Conservation (phyloP, 176 grass and related monocot species). For the Cocos nucifera region DNA sequence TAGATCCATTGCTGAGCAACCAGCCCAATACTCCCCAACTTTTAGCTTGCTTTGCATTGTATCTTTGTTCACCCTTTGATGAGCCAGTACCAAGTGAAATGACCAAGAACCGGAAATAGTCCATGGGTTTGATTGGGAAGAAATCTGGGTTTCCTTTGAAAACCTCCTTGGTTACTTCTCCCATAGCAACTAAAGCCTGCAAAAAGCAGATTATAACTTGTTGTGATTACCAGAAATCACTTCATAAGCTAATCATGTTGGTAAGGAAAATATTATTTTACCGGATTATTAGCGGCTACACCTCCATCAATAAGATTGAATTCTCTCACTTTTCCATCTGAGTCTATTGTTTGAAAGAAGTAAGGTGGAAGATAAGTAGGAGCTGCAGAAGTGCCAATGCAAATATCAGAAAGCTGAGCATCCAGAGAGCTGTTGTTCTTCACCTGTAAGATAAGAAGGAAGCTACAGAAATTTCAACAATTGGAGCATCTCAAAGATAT, state of each 20-base stretch:
- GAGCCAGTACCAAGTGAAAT: conserved; percentile 12
- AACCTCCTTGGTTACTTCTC: conserved; percentile 11
- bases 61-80: conserved; percentile 5
- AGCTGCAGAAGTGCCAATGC: conserved; percentile 7
- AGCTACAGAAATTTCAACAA: no score
- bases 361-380: conserved; percentile 1
- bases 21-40: conserved; percentile 8
- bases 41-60: not conserved
- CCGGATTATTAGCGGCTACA: conserved; percentile 18
- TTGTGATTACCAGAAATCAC: no score
- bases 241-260: no score
- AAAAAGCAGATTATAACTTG: no score
- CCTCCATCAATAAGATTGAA: conserved; percentile 21
- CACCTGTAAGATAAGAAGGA: no score
- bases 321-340: not conserved
- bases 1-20: conserved; percentile 3
- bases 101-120: conserved; percentile 13
- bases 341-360: conserved; percentile 1
- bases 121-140: conserved; percentile 16
- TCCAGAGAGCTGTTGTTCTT: not conserved
- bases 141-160: conserved; percentile 9
- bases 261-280: not conserved
- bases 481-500: no score
- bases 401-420: not conserved
- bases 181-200: conserved; percentile 13